Evolutionary conservation across 805 yeast genomes (phyloP).

Genomic region (Saccharomycopsis olivae): DNA sequence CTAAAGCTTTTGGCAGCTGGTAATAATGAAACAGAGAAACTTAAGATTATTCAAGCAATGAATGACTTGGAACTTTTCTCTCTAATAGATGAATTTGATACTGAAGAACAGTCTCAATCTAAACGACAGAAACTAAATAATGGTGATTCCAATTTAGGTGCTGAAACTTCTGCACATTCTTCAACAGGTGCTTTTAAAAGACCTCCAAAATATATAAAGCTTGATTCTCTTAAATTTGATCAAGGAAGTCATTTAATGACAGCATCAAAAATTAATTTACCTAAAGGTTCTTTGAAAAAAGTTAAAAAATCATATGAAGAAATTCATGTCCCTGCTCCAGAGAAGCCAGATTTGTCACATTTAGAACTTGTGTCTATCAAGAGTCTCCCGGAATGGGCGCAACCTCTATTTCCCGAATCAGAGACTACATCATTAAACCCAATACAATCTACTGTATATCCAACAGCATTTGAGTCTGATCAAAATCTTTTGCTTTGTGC

Average conservation of each 20-base stretch:
- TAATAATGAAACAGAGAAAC: slow-evolving; percentile 27
- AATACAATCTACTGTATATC: slow-evolving; percentile 75
- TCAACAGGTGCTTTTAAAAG: slow-evolving; percentile 20
- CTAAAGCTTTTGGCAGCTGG: slow-evolving; percentile 32
- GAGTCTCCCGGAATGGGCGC: slow-evolving; percentile 72
- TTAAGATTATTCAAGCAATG: slow-evolving; percentile 34
- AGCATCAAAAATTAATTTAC: slow-evolving; percentile 57
- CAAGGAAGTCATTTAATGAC: slow-evolving; percentile 66
- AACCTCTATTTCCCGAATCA: slow-evolving; percentile 54
- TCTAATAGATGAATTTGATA: slow-evolving; percentile 34
- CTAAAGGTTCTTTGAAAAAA: slow-evolving; percentile 75
- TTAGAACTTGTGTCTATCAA: slow-evolving; percentile 15
- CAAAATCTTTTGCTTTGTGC: slow-evolving; percentile 80
- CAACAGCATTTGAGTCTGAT: slow-evolving; percentile 64
- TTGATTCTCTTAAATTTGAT: slow-evolving; percentile 54
- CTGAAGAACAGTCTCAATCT: slow-evolving; percentile 22
- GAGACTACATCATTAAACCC: slow-evolving; percentile 64
- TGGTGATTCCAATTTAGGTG: not conserved
- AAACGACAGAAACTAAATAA: slow-evolving; percentile 10
- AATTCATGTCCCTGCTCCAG: slow-evolving; percentile 85
- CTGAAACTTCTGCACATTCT: slow-evolving; percentile 2
- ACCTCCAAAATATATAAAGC: slow-evolving; percentile 46
- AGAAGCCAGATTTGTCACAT: slow-evolving; percentile 27
- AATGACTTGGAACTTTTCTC: slow-evolving; percentile 28
- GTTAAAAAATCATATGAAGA: slow-evolving; percentile 72